phyloP scores from a whole-genome alignment of 1,284 basidiomycete genomes.

The Leccinum glutinopallens region DNA sequence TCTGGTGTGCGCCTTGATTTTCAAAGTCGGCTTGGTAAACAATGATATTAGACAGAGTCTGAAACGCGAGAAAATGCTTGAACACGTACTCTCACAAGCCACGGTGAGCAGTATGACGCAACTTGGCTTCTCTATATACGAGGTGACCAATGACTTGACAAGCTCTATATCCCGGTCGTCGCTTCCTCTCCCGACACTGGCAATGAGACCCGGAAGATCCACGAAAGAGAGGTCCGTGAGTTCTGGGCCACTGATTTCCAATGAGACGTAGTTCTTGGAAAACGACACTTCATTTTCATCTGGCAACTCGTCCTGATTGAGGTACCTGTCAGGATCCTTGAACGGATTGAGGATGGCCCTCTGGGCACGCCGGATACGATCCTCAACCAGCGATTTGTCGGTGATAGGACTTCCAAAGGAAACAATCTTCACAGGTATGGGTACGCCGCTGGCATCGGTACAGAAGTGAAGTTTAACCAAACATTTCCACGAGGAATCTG shows the following conservation, averaged over 20 bases:
- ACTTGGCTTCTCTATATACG: conserved; percentile 63
- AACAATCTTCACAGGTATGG: conserved; percentile 42
- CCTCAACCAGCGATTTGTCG: conserved; percentile 58
- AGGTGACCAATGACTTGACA: conserved; percentile 57
- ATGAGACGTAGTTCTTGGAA: conserved; percentile 62
- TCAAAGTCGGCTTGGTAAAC: conserved; percentile 63
- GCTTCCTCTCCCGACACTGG: conserved; percentile 53
- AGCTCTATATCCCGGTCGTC: conserved; percentile 59
- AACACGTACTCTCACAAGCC: conserved; percentile 63
- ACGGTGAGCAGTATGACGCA: conserved; percentile 73
- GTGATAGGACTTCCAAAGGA: conserved; percentile 57
- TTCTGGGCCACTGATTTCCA: conserved; percentile 67
- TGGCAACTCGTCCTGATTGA: conserved; percentile 40
- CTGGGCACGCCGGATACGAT: conserved; percentile 69
- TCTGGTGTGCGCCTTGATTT: conserved; percentile 65
- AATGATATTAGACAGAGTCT: background rate
- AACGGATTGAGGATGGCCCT: conserved; percentile 69
- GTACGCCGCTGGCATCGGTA: conserved; percentile 47
- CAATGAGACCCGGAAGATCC: conserved; percentile 60
- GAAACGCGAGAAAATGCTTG: background rate
- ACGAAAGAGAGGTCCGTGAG: conserved; percentile 73
- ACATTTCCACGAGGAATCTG: conserved; percentile 58
- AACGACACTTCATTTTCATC: conserved; percentile 51
- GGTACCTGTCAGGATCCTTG: conserved; percentile 38
- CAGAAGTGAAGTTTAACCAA: conserved; percentile 56